Evolutionary conservation across 441 rosid genomes (phyloP), one percentile per base, ranked within the genome.

Genomic region (Corymbia calophylla): DNA sequence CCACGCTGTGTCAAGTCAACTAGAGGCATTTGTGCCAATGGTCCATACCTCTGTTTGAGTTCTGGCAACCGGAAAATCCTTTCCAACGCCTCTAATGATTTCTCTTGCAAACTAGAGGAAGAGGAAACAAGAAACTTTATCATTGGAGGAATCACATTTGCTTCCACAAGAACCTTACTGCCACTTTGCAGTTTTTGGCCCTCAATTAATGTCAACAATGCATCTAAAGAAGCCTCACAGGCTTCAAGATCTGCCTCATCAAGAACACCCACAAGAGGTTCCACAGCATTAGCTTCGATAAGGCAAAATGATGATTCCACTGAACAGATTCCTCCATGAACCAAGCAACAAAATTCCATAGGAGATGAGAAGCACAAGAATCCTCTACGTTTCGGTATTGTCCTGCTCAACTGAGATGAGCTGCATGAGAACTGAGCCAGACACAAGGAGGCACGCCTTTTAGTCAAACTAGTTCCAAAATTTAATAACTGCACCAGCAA

Each of bases 1-100:
- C 96, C 97, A 31, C 95, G 91, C 91, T 93, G 96, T 14, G 96
- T 95, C 90, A 95, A 89, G 88, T 95, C 96, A 86, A 95, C 96
- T 81, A 95, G 91, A 77, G 94, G 94, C 91, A 92, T 92, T 90
- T 95, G 96, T 68, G 96, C 96, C 66, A 95, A 89, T 54, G 91
- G 87, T 48, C 97, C 96, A 54, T 94, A 95, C 92, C 93, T 94
- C 53, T 82, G 93, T 90, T 93, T 95, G 88, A 90, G 91, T 91
- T 95, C 97, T 56, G 94, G 96, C 89, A 94, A 87, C 90, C 95
- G 91, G 90, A 95, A 95, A 87, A 95, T 93, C 93, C 96, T 93
- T 91, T 95, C 97, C 47, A 95, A 53, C 48, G 95, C 94, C 73
- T 64, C 87, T 32, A 95, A 92, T n/a, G 96, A 92, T 90, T 95